Evolutionary conservation across 1,284 basidiomycete genomes (phyloP), one percentile per base, ranked within the genome.

Genomic region (Ceratobasidium sp.): DNA sequence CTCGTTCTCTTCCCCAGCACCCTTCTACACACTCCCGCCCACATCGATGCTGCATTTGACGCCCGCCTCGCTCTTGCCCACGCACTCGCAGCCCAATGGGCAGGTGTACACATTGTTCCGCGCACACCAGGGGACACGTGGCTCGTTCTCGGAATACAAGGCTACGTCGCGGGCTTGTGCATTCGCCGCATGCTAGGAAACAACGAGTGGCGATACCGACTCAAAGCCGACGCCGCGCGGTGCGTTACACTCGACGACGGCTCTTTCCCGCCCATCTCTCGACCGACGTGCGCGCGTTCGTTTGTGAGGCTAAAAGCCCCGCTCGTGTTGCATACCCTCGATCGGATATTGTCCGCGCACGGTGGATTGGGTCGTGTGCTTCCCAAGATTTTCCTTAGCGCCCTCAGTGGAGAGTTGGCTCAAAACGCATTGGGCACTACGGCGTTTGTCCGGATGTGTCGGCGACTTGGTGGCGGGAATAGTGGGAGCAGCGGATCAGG

Each of bases 181-280:
- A 82, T 97, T 73, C 88, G 91, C 68, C 91, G 91, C 75, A 81
- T 96, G 5, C 84, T 98, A 72, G 97, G 97, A 25, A 97, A 93
- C 79, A 99, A 99, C 82, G 97, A 99, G 77, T 99, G 98, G 76
- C 87, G 96, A 1, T 99, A 95, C 79, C 85, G 94, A 60, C 79
- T 99, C 75, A 96, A 96, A 82, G 96, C 95, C 78, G 97, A 99
- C 77, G 96, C 98, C 85, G 90, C 96, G 73, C 90, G 94, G n/a
- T 91, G 97, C 50, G 85, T 94, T 32, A 88, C 90, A 71, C 86
- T 89, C 82, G 97, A 99, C 78, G 88, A 91, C 56, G 94, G 94
- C 25, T 84, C 86, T 22, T 93, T 96, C 87, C 91, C 92, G 52
- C 97, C 97, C 0, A 89, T 99, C 67, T 98, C 95, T 78, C 91